Evolutionary conservation across 495 filamentous ascomycete species (phyloP), one percentile per base, ranked within the genome.

Genomic region (Aspergillus wentii): DNA sequence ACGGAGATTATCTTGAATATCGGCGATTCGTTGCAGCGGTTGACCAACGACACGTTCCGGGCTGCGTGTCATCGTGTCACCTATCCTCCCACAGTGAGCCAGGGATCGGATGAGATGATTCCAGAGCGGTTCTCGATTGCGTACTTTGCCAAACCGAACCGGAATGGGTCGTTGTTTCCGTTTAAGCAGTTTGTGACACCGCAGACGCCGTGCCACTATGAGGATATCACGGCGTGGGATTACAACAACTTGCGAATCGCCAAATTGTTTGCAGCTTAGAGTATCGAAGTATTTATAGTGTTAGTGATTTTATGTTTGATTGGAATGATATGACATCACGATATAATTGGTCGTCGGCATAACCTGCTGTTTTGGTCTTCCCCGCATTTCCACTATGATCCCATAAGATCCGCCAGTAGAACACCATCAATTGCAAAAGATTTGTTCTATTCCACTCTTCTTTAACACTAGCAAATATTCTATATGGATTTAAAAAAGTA

Each of bases 1-100:
- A 69, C 68, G 14, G 74, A 76, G 4, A 67, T 80, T 22, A 76
- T 82, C 8, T 65, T 85, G 34, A 84, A 83, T 49, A 74, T 84
- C 26, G 80, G 78, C 1, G 80, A 82, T 48, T 75, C 76, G 41
- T 59, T 83, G 59, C 74, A 78, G 62, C 58, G 76, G 4, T 67
- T 78, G 44, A 81, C 71, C 29, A 82, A 82, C 50, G 78, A 76
- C 55, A 56, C 41, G 7, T 43, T 63, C 32, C 46, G 46, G 8
- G 52, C 59, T 31, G 52, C 65, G 17, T 74, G 47, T 22, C 56
- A 61, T 21, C 52, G 52, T 3, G 52, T 58, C 4, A 61, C 48
- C 1, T 49, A 50, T 34, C 52, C 54, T 4, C 49, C 48, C 7
- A 42, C 40, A 13, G 40, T 57, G 11, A n/a, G 26, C 11, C 10